A percentile compares a stretch with the other conserved stretches of the same genome.
These are phyloP conservation scores for Plasmodium berghei DNA, from an alignment of 169 alveolate species.

Conservation along the genomic window DNA sequence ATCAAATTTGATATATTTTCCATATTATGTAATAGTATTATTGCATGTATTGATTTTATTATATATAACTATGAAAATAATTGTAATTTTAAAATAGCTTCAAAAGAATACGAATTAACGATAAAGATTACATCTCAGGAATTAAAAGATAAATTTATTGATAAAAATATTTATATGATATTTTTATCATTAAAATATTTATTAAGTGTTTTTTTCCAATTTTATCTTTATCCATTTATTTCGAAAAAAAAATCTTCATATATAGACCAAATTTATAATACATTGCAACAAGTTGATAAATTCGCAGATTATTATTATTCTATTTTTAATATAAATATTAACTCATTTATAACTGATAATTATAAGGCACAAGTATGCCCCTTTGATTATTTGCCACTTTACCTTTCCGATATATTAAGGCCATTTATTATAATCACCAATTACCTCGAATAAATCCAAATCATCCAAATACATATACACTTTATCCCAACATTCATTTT, in stretches of 20 bases:
- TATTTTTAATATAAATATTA: constrained; percentile 47
- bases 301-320: constrained; percentile 70
- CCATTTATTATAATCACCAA: constrained; percentile 68
- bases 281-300: constrained; percentile 21
- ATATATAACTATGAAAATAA: constrained; percentile 10
- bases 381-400: constrained; percentile 42
- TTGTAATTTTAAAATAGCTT: background rate
- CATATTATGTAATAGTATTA: constrained; percentile 19
- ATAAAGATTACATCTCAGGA: background rate
- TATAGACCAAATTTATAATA: constrained; percentile 3
- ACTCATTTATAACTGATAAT: constrained; percentile 20
- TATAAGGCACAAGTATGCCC: constrained; percentile 54
- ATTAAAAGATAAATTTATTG: constrained; percentile 27
- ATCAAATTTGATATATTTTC: constrained; percentile 20
- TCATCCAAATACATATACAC: background rate
- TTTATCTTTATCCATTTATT: constrained; percentile 28
- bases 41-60: constrained; percentile 39
- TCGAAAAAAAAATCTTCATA: background rate
- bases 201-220: constrained; percentile 18
- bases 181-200: constrained; percentile 51
- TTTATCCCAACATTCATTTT: background rate
- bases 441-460: constrained; percentile 15
- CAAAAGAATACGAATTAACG: constrained; percentile 47
- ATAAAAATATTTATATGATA: constrained; percentile 27
- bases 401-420: constrained; percentile 63